Conservation (phyloP, 768 basidiomycete species). For the Filobasidium floriforme region DNA sequence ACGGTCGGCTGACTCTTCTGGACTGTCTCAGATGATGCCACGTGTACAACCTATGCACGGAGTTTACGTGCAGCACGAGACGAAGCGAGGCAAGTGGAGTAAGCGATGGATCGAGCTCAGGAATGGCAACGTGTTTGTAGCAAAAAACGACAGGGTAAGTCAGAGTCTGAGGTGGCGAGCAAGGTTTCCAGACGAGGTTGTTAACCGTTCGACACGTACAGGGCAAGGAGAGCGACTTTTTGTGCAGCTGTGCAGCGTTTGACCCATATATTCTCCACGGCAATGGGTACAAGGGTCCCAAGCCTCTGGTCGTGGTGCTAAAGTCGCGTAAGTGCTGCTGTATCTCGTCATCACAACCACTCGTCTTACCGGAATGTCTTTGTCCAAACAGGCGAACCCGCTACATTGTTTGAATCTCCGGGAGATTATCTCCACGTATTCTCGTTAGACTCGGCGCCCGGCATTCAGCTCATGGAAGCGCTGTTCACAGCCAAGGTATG, state of each 20-base stretch:
- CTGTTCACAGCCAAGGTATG: conserved; percentile 11
- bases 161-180: not conserved
- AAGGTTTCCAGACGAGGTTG: conserved; percentile 6
- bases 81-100: conserved; percentile 88
- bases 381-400: conserved; percentile 59
- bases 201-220: conserved; percentile 41
- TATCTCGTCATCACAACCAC: not conserved
- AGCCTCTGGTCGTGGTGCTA: conserved; percentile 72
- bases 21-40: not conserved
- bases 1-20: too few relatives aligned
- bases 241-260: conserved; percentile 82
- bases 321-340: conserved; percentile 51
- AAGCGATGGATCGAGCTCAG: conserved; percentile 83
- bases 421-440: conserved; percentile 84
- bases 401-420: conserved; percentile 76
- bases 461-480: conserved; percentile 1
- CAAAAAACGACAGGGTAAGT: conserved; percentile 79
- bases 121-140: conserved; percentile 76
- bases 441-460: conserved; percentile 59
- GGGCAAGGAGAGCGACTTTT: conserved; percentile 73
- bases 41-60: conserved; percentile 27
- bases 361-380: not conserved
- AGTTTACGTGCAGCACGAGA: conserved; percentile 78
- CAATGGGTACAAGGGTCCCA: conserved; percentile 68
- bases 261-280: conserved; percentile 71